phyloP scores from a whole-genome alignment of 352 stramenopile species.

The Pythium dissimile region DNA sequence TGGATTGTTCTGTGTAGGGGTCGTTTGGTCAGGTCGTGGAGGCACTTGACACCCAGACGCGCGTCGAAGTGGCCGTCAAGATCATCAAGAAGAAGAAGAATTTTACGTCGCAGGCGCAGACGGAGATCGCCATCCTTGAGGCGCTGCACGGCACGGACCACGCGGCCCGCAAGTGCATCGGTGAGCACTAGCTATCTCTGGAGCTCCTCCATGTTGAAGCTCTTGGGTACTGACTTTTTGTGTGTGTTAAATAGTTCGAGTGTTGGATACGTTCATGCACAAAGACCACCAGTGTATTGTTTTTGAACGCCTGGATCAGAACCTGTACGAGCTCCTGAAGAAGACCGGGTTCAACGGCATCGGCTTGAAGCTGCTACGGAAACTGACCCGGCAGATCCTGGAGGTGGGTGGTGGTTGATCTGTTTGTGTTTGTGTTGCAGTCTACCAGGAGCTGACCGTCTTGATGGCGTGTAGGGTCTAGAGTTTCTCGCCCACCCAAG shows the following conservation, averaged over 20 bases:
- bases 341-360: conserved; percentile 92
- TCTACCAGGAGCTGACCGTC: neutral
- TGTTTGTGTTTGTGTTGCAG: neutral
- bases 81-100: conserved; percentile 99
- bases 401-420: conserved; percentile 26
- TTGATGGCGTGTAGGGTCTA: conserved; percentile 36
- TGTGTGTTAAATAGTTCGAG: conserved; percentile 55
- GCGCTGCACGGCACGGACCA: conserved; percentile 83
- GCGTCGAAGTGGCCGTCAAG: conserved; percentile 96
- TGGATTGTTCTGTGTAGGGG: no score
- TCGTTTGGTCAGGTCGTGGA: conserved; percentile 85
- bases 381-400: conserved; percentile 96
- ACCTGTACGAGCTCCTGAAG: conserved; percentile 96
- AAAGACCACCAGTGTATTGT: conserved; percentile 97
- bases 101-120: conserved; percentile 96
- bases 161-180: conserved; percentile 90
- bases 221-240: neutral
- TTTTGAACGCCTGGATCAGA: conserved; percentile 95
- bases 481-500: conserved; percentile 86
- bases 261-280: conserved; percentile 95
- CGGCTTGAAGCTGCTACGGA: conserved; percentile 93
- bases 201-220: neutral
- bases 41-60: conserved; percentile 67
- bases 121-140: conserved; percentile 95
- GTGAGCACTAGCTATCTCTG: conserved; percentile 46